Conservation (phyloP, 352 stramenopile genomes). For the Peronosclerospora sorghi region DNA sequence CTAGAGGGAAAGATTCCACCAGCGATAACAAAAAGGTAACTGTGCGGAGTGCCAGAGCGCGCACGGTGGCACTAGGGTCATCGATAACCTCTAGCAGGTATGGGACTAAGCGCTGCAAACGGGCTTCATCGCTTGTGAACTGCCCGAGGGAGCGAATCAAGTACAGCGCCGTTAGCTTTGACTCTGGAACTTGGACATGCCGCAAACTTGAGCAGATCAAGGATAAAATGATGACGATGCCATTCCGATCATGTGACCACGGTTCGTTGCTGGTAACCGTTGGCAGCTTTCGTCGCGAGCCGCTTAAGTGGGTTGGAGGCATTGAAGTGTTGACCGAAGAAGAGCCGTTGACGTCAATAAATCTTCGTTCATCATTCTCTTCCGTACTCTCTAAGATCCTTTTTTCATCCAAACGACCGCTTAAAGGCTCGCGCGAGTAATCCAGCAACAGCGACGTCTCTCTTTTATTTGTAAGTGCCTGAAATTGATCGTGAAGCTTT, state of each 20-base stretch:
- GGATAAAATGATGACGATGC: slow-evolving; percentile 80
- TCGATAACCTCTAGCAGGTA: slow-evolving; percentile 90
- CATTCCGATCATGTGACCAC: slow-evolving; percentile 58
- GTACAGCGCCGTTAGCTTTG: slow-evolving; percentile 86
- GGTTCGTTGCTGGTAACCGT: slow-evolving; percentile 11
- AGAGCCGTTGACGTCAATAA: slow-evolving; percentile 2
- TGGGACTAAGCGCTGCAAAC: slow-evolving; percentile 90
- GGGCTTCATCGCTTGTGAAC: slow-evolving; percentile 88
- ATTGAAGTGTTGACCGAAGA: slow-evolving; percentile 5
- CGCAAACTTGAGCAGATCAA: slow-evolving; percentile 76
- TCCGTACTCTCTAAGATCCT: slow-evolving; percentile 9
- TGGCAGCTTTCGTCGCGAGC: slow-evolving; percentile 14
- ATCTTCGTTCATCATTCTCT: slow-evolving; percentile 18
- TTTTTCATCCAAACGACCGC: slow-evolving; percentile 19
- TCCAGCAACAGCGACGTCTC: slow-evolving; percentile 58
- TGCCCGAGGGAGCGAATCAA: slow-evolving; percentile 84
- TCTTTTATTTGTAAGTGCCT: slow-evolving; percentile 68
- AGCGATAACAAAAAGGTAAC: slow-evolving; percentile 84
- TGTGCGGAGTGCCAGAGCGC: slow-evolving; percentile 83
- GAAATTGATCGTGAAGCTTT: slow-evolving; percentile 70
- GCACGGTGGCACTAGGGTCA: slow-evolving; percentile 84
- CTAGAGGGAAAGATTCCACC: slow-evolving; percentile 89
- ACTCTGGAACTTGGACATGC: slow-evolving; percentile 76
- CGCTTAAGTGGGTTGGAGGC: slow-evolving; percentile 11
- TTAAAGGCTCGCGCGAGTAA: slow-evolving; percentile 25